phyloP scores from a whole-genome alignment of 148 eudicot genomes.

The Chenopodium formosanum region DNA sequence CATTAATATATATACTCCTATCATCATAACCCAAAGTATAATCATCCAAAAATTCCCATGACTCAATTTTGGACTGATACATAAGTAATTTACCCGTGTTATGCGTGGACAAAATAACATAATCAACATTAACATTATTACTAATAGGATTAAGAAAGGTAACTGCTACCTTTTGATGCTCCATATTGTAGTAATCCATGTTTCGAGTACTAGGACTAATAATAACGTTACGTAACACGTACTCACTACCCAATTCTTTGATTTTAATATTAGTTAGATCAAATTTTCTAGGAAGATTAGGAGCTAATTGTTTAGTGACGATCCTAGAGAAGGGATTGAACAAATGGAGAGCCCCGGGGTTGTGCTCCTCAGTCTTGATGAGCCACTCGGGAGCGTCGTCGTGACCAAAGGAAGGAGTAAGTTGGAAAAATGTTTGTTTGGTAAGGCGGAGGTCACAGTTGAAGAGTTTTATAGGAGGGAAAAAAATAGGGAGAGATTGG shows the following conservation, averaged over 20 bases:
- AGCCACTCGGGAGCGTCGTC: slow-evolving; percentile 21
- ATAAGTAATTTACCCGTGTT: slow-evolving; percentile 33
- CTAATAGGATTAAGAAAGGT: neutral
- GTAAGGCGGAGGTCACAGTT: slow-evolving; percentile 22
- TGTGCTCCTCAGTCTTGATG: slow-evolving; percentile 28
- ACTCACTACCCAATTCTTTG: slow-evolving; percentile 27
- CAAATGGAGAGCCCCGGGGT: slow-evolving; percentile 13
- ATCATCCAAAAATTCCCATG: slow-evolving; percentile 34
- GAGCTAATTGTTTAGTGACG: neutral
- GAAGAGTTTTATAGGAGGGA: slow-evolving; percentile 19
- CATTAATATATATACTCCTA: slow-evolving; percentile 32
- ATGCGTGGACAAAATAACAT: slow-evolving; percentile 28
- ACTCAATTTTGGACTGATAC: slow-evolving; percentile 20
- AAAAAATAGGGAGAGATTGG: neutral
- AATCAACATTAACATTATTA: neutral
- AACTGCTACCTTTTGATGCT: slow-evolving; percentile 33
- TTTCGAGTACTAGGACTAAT: neutral
- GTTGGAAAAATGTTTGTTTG: slow-evolving; percentile 21
- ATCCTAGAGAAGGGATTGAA: slow-evolving; percentile 27
- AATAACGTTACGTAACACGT: slow-evolving; percentile 26
- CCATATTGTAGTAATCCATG: slow-evolving; percentile 24
- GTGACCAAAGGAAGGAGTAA: neutral
- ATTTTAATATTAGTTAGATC: slow-evolving; percentile 22
- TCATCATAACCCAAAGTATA: slow-evolving; percentile 33
- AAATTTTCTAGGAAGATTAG: slow-evolving; percentile 19